Base-by-base conservation (phyloP, 2,329 filamentous ascomycete genomes). In the Volutella citrinella region DNA sequence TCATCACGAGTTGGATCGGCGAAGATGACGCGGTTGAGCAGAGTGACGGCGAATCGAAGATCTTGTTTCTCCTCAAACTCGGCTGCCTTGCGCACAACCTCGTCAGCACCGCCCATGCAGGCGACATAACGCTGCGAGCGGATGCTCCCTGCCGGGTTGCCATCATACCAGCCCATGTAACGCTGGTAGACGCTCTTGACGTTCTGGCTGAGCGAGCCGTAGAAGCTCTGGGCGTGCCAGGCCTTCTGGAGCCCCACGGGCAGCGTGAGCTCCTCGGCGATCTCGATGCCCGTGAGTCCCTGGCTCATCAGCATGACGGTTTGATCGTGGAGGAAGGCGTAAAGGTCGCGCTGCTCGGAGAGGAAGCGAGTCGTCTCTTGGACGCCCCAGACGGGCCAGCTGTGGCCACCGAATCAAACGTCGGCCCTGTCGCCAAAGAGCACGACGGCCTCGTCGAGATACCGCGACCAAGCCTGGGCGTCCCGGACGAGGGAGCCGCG, bases 331-430 rank as follows among this genome's bases (percentile, higher is more conserved):
- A 67, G 17, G 30, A 61, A 66, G 2, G 45, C 60, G 36, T 68
- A 67, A 12, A 62, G 34, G 39, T 66, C 62, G n/a, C 64, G 41
- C 40, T 68, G 65, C 27, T 60, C 43, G 0, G 49, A 38, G 0
- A 69, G 38, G 13, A 52, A 50, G 2, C 33, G 27, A 6, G 50
- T 34, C 12, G 60, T 34, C 3, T 54, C 39, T 0, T 49, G 39
- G 4, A 39, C 31, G 1, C 60, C 61, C 59, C 61, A 68, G 0
- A 61, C 66, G n/a, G 64, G 65, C 64, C 65, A 68, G 38, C 63
- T 49, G 42, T 69, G 64, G 15, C 56, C 51, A 2, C 52, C 54
- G 32, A 66, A 65, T 5, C 64, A 32, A 3, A 66, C 57, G 6
- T 64, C 54, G 2, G 57, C 30, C 5, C 50, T 36, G 3, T 43